A percentile compares a stretch with the other conserved stretches of the same genome.
These are phyloP conservation scores for Paecilomyces sp. DNA, from an alignment of 2,329 filamentous ascomycete species.

Conservation along the genomic window DNA sequence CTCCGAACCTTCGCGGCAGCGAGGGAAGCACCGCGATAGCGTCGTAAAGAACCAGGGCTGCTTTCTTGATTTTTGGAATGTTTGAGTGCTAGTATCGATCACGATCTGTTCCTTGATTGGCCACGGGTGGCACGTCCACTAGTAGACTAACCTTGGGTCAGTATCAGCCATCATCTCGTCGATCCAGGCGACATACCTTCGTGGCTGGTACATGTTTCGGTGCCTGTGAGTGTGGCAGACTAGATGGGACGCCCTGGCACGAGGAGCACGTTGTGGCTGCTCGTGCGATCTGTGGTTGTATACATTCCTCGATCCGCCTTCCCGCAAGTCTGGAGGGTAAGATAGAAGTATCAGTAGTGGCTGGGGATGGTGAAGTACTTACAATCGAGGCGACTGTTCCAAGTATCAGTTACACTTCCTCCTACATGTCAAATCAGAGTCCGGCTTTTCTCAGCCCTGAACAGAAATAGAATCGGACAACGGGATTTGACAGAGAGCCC, in stretches of 20 bases:
- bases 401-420: neutral
- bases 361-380: neutral
- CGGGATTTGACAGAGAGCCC: neutral
- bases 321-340: neutral
- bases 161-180: neutral
- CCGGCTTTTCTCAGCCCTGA: neutral
- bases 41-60: neutral
- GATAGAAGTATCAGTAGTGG: neutral
- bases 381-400: neutral
- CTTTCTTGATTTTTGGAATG: neutral
- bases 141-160: neutral
- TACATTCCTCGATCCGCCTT: neutral
- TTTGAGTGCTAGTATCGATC: neutral
- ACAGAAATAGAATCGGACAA: neutral
- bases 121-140: neutral
- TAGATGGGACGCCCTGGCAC: neutral
- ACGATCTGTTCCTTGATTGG: neutral
- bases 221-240: neutral
- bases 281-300: neutral
- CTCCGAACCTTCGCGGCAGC: constrained; percentile 32
- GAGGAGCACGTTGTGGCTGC: neutral
- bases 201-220: neutral
- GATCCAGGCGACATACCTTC: neutral
- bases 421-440: neutral
- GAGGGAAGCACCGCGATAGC: constrained; percentile 16